Base-by-base conservation (phyloP, 1,284 basidiomycete species). In the Afroboletus lepidellus region DNA sequence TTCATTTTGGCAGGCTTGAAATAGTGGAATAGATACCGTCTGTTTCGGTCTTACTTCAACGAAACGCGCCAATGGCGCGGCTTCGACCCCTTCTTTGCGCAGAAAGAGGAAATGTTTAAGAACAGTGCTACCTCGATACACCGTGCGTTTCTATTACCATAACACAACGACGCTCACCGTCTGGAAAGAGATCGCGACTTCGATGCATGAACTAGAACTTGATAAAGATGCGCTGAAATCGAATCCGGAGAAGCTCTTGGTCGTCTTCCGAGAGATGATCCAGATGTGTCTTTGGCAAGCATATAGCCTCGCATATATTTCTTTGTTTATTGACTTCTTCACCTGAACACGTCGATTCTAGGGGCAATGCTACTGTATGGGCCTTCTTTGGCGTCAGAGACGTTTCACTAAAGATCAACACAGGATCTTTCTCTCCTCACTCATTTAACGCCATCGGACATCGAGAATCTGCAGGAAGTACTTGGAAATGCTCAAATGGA, bases 361-460 rank as follows among this genome's bases (percentile, higher is more conserved):
- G 87, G 87, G 90, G 90, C 51, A 92, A 92, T 61, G 87, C 89
- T n/a, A 90, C 89, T 33, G 84, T 84, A 63, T 48, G 66, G 53
- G 54, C n/a, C 29, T 8, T 29, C 23, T 20, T 51, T 8, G 23
- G 33, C 30, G 3, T 47, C 32, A 18, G 23, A 8, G 1, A 25
- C 0, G 12, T 49, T 52, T 44, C 48, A n/a, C 54, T 57, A 23
- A 58, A 25, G 25, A 44, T 46, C 27, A 23, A 46, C 39, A 45
- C 50, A 90, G 83, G 93, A 95, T 68, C 73, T 94, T 9, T 92
- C 90, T 4, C 79, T 95, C 41, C 74, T 95, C 27, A 92, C 92
- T 0, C 85, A 92, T 57, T 72, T 94, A 53, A 83, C 86, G 0
- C 78, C 84, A 49, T 81, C 85, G 16, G 93, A 98, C 61, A 90